Base-by-base conservation (phyloP, 257 asterid species). In the Agastache rugosa region DNA sequence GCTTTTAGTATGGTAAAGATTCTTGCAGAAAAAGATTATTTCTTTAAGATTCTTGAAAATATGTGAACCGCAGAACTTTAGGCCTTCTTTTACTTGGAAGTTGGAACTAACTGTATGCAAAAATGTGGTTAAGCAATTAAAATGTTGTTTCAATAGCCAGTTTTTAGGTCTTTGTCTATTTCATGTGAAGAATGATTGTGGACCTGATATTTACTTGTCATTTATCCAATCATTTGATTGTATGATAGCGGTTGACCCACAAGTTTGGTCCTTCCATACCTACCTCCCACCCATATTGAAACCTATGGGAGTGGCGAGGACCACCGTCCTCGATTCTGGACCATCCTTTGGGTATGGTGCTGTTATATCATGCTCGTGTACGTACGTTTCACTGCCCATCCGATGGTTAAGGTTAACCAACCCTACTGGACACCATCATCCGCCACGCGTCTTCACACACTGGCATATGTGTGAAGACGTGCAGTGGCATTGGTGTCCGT, bases 221-320 rank as follows among this genome's bases (percentile, higher is more conserved):
- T 74, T 74, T 73, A 77, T 75, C 88, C 90, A 88, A 88, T 88
- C 88, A 85, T 91, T 91, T 89, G 91, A 77, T 83, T 80, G 77
- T 77, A 79, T 80, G 67, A 83, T 78, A 73, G 75, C 58, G 78
- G 64, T 60, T 77, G 90, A 71, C 85, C 85, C 79, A 77, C 82
- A 16, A 37, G 71, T 81, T 63, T 81, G 88, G 85, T 72, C 81
- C 85, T 69, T 75, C 83, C 87, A 80, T 77, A 74, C 91, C 89
- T 81, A 86, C 83, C 73, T 75, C 82, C 75, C 78, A 80, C 83
- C 87, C 86, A 73, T 71, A 78, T 79, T 87, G 71, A 83, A 86
- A 77, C 85, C 74, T 63, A 62, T 27, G 27, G 83, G 63, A 69
- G 79, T 76, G 78, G 87, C 72, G 69, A 66, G 92, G 91, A 84